Conservation (phyloP, 768 basidiomycete species). For the Suillus clintonianus region DNA sequence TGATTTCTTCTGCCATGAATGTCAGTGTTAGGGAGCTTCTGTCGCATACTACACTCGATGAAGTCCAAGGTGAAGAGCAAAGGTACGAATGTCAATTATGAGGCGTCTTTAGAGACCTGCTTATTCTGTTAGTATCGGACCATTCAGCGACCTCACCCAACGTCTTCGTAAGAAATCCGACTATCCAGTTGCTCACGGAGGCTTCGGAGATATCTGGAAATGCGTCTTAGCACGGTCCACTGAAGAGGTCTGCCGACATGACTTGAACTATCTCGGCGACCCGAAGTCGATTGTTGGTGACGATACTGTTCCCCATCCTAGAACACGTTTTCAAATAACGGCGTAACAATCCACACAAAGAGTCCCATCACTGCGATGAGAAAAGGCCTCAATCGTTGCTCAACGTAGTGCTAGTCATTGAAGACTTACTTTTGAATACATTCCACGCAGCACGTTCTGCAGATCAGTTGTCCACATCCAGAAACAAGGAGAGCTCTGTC, state of each 20-base stretch:
- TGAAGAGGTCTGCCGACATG: not conserved
- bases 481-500: conserved; percentile 18
- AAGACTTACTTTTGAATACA: conserved; percentile 34
- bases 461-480: conserved; percentile 38
- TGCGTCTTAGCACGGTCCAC: not conserved
- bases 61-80: not conserved
- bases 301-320: not conserved
- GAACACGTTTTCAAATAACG: conserved; percentile 11
- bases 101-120: not conserved
- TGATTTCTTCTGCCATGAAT: no score
- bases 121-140: not conserved
- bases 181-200: conserved; percentile 7
- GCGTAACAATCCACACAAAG: conserved; percentile 33
- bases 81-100: not conserved
- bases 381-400: not conserved
- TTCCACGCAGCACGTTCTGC: conserved; percentile 38
- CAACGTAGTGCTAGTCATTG: not conserved
- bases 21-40: no score
- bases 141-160: conserved; percentile 3
- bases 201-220: conserved; percentile 10
- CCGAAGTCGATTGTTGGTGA: no score
- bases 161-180: not conserved
- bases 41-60: no score
- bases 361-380: conserved; percentile 27
- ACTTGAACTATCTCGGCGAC: no score